Evolutionary conservation across 208 protist species (phyloP).

Genomic region (Entamoeba moshkovskii): DNA sequence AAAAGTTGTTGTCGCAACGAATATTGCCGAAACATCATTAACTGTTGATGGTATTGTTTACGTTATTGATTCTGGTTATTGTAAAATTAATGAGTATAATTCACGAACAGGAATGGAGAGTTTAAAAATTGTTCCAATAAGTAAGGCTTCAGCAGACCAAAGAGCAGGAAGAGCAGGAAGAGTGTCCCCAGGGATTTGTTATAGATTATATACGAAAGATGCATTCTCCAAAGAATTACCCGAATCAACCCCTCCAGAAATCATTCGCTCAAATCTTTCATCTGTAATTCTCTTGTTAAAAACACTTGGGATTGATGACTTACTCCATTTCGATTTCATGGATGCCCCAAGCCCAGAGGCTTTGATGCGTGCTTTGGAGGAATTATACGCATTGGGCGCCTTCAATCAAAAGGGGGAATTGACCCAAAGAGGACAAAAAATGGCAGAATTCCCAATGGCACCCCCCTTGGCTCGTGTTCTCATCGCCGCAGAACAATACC

Average conservation of each 20-base stretch:
- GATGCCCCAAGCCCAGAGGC: slow-evolving; percentile 41
- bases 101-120: slow-evolving; percentile 16
- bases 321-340: slow-evolving; percentile 55
- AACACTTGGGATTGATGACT: slow-evolving; percentile 54
- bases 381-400: neutral
- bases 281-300: slow-evolving; percentile 66
- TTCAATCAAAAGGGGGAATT: neutral
- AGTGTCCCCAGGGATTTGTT: neutral
- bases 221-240: slow-evolving; percentile 46
- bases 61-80: slow-evolving; percentile 88
- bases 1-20: slow-evolving; percentile 28
- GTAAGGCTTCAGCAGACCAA: slow-evolving; percentile 17
- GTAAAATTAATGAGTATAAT: slow-evolving; percentile 58
- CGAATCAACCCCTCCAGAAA: slow-evolving; percentile 59
- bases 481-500: neutral
- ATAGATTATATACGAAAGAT: slow-evolving; percentile 24
- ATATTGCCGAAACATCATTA: slow-evolving; percentile 70
- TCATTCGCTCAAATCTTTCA: slow-evolving; percentile 62
- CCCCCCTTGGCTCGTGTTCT: neutral
- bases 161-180: slow-evolving; percentile 19
- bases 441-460: neutral
- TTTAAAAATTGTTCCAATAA: slow-evolving; percentile 9
- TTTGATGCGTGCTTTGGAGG: neutral
- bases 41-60: slow-evolving; percentile 94
- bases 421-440: neutral